Percentiles rank a stretch among this genome's conserved stretches.
These are phyloP conservation scores for Lentinula edodes DNA, from an alignment of 768 basidiomycete species.

Conservation along the genomic window DNA sequence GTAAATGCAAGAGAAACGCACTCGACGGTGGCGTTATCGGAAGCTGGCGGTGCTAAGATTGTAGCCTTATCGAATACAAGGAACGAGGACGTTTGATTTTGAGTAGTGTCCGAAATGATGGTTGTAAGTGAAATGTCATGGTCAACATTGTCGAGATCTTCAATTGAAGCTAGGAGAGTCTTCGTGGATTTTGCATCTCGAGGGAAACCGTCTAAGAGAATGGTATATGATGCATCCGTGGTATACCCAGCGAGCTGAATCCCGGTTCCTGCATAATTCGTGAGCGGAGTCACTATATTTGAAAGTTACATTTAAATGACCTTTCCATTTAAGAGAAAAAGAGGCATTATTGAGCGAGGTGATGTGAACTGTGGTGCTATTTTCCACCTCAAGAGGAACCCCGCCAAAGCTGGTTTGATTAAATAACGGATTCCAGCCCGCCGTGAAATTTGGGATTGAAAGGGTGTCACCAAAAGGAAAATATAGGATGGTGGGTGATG, in stretches of 20 bases:
- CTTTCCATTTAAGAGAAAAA: slow-evolving; percentile 54
- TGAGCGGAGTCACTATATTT: background rate
- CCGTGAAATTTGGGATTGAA: slow-evolving; percentile 38
- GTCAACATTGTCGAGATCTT: slow-evolving; percentile 36
- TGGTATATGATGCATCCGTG: slow-evolving; percentile 34
- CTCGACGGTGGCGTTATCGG: slow-evolving; percentile 22
- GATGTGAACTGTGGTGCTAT: slow-evolving; percentile 48
- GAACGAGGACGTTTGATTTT: slow-evolving; percentile 26
- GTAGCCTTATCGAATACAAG: slow-evolving; percentile 56
- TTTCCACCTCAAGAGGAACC: slow-evolving; percentile 33
- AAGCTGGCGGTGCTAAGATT: slow-evolving; percentile 32
- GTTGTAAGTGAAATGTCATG: slow-evolving; percentile 57
- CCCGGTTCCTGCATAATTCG: slow-evolving; percentile 46
- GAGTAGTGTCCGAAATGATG: slow-evolving; percentile 25
- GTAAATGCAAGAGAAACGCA: slow-evolving; percentile 4
- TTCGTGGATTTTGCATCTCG: slow-evolving; percentile 15
- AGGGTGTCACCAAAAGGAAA: slow-evolving; percentile 54
- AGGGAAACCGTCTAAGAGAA: slow-evolving; percentile 47
- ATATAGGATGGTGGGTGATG: slow-evolving; percentile 60
- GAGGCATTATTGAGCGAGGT: slow-evolving; percentile 57
- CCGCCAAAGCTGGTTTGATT: slow-evolving; percentile 37
- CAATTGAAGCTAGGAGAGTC: slow-evolving; percentile 44
- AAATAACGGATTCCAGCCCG: slow-evolving; percentile 70
- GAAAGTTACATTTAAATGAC: slow-evolving; percentile 29
- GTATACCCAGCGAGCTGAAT: slow-evolving; percentile 55